Base-by-base conservation (phyloP, 139 green algal genomes). In the Nannochloris sp. region DNA sequence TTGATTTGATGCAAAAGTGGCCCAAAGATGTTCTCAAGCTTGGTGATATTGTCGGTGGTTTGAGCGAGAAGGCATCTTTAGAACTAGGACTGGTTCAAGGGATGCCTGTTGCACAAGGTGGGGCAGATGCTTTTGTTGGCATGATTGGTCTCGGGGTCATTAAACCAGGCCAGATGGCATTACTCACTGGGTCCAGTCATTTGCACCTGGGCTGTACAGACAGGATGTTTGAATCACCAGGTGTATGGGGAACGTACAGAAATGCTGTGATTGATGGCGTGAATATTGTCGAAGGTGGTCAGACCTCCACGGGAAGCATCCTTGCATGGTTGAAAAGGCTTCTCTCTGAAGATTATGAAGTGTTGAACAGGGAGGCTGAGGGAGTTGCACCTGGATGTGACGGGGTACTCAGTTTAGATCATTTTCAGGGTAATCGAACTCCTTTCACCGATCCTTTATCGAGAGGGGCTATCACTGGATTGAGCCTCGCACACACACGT, bases 391-490 rank as follows among this genome's bases (percentile, higher is more conserved):
- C 76, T 1, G 87, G 87, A 7, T 87, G 73, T 64, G 85, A 94
- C 60, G 85, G 83, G 0, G 69, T 92, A 11, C 18, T 79, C n/a
- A 69, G 56, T 43, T 75, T 88, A 14, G 87, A 94, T 71, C 87
- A 94, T 68, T 92, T 93, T 64, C 82, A 92, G 73, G 87, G 87
- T 53, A 92, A 91, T 64, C 70, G 87, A 34, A 94, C 87, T 0
- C 87, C 87, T 0, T 72, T 91, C 83, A 89, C 81, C 2, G 87
- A 94, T 66, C 62, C 87, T 1, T 62, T 81, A 18, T 88, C 77
- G 8, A 66, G 84, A 3, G 87, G 87, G 1, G 82, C 74, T 14
- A 65, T 92, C 36, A 72, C 68, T 27, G 87, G 87, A 8, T 71
- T 94, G 10, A 91, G 85, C 8, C 75, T 94, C 10, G 79, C 74